Evolutionary conservation across 176 grass and related monocot genomes (phyloP), one percentile per base, ranked within the genome.

Genomic region (Bothriochloa decipiens): DNA sequence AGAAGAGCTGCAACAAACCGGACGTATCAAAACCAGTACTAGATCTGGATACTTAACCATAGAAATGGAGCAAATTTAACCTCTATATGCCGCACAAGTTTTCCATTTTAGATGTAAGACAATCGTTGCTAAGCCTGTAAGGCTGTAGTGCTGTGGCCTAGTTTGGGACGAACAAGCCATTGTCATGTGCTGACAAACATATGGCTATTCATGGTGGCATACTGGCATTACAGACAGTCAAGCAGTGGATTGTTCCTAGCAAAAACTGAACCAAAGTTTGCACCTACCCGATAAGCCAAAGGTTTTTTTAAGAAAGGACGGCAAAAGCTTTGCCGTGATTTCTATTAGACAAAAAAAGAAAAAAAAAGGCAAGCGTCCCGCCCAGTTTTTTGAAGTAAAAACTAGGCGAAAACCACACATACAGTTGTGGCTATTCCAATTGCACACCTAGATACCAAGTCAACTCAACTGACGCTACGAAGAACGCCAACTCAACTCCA

Each of bases 1-100:
- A 98, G 62, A 98, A 93, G 81, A 95, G 76, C 96, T 98, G 91
- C 89, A 89, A 3, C 18, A 66, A 22, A 82, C 8, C 29, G 67
- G 55, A 77, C 12, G 36, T 3, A 71, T 68, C 23, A 89, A 71
- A 83, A 70, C 22, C 46, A 55, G 7, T 4, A 32, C 29, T 32
- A 15, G 22, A 15, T 70, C 25, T 25, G 20, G 65, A 55, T 85
- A 76, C 13, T 26, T 49, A 69, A 60, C 7, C 32, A 64, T 72
- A 28, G 23, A 79, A 33, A 0, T 39, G 6, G 69, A 73, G 53
- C 53, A 65, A 70, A 85, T 36, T 79, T 84, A 84, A 3, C n/a
- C 8, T 69, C 62, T 63, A 70, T 12, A 72, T 0, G 49, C 8
- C 8, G 47, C 15, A 71, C 4, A 47, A 29, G 17, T 7, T 60